Evolutionary conservation across 495 filamentous ascomycete genomes (phyloP), one percentile per base, ranked within the genome.

Genomic region (Neurospora sublineolata): DNA sequence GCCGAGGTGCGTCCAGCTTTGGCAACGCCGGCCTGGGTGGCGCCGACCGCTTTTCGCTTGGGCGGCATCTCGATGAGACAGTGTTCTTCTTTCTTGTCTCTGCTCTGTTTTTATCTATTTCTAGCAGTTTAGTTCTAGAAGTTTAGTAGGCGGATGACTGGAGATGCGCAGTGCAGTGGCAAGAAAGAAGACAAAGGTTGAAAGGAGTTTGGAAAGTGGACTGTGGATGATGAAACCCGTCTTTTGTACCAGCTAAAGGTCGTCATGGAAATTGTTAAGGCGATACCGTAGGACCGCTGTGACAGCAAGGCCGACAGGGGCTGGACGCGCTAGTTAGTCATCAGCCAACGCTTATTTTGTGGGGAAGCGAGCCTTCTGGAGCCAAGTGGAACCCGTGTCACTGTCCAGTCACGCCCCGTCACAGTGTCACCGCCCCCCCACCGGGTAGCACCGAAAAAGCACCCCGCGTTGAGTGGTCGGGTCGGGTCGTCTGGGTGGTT

Each of bases 41-140:
- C 86, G 87, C 80, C 83, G 72, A 87, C 80, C 68, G 92, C 92
- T 83, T 95, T 94, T 79, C 92, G 87, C 83, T 95, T 95, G 9
- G 86, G 84, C 64, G 91, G 89, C 92, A 94, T 94, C 70, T 74
- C 80, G 72, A 71, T 3, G 44, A 52, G 0, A 8, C 2, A 5
- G 27, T 37, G 40, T 23, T 33, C 36, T 68, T 72, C 39, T 68
- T 18, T 37, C 40, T 70, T 67, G 41, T 39, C 70, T 69, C 8
- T 37, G 23, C 42, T 39, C 18, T 18, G 20, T 67, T 52, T 30
- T 68, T 37, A 36, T 52, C 27, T 64, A 30, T 64, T 30, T 60
- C 14, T 60, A 52, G 44, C 41, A 40, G 39, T 41, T 42, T 9
- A 23, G 10, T 23, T 58, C 46, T 58, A 58, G 27, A 36, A 64